Evolutionary conservation across 192 early-diverging fungal genomes (phyloP).

Genomic region (Coemansia aciculifera): DNA sequence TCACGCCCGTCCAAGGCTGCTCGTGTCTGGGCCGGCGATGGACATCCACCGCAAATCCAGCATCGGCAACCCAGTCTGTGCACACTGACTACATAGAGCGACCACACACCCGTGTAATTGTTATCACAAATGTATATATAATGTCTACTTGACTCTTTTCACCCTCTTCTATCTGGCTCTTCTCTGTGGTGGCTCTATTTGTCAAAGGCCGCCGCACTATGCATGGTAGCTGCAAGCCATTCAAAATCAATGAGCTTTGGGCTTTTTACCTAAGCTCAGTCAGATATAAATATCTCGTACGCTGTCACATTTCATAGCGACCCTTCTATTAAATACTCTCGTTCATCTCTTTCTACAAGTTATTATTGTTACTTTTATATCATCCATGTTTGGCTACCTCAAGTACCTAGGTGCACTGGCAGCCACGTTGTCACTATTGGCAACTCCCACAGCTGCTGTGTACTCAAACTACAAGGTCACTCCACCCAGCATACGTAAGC

Average conservation of each 20-base stretch:
- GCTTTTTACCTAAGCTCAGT: too few relatives aligned
- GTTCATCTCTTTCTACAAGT: neutral
- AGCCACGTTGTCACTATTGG: neutral
- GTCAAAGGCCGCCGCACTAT: constrained; percentile 2
- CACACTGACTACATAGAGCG: constrained; percentile 1
- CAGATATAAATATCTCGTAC: neutral
- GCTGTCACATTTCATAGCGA: neutral
- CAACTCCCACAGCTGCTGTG: neutral
- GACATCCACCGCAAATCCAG: constrained; percentile 1
- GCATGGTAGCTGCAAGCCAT: constrained; percentile 5
- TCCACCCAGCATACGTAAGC: neutral
- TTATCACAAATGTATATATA: neutral
- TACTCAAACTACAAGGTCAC: neutral
- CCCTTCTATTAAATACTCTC: neutral
- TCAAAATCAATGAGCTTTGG: neutral
- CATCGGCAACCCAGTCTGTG: constrained; percentile 16
- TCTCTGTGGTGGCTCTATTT: neutral
- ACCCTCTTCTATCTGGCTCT: neutral
- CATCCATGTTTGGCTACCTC: constrained; percentile 1
- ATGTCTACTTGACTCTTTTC: neutral
- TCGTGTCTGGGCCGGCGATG: constrained; percentile 3
- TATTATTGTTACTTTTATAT: neutral
- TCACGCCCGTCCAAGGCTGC: neutral
- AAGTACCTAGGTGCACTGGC: neutral
- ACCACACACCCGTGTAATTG: neutral